Evolutionary conservation across 2,329 filamentous ascomycete species (phyloP).

Genomic region (Hirsutella minnesotensis): DNA sequence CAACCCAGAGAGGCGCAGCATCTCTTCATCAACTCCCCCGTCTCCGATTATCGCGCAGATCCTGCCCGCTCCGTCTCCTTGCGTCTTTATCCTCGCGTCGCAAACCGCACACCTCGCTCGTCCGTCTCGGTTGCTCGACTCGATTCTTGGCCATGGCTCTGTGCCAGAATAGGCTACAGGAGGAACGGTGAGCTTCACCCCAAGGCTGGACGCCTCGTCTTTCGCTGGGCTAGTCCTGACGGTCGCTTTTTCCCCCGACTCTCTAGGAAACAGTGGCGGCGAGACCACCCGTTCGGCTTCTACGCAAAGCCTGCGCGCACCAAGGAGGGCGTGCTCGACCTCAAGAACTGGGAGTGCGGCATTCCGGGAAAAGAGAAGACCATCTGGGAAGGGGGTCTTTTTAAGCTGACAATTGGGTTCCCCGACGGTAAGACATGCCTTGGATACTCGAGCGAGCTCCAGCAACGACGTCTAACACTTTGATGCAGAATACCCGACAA

Average conservation of each 20-base stretch:
- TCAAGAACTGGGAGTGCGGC: conserved; percentile 94
- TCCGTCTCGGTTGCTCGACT: background rate
- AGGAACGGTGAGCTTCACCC: conserved; percentile 59
- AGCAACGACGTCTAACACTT: conserved; percentile 1
- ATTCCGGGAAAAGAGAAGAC: conserved; percentile 95
- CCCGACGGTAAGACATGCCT: conserved; percentile 62
- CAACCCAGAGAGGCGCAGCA: too few relatives aligned
- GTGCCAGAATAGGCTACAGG: conserved; percentile 75
- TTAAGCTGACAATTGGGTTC: conserved; percentile 87
- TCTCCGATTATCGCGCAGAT: too few relatives aligned
- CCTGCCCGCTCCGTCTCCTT: too few relatives aligned
- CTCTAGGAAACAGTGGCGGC: conserved; percentile 84
- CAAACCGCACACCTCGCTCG: background rate
- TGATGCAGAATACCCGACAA: conserved; percentile 81
- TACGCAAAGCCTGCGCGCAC: conserved; percentile 81
- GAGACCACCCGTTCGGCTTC: conserved; percentile 95
- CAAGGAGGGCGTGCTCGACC: conserved; percentile 68
- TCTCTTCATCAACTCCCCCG: too few relatives aligned
- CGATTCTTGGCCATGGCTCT: conserved; percentile 55
- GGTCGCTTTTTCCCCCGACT: conserved; percentile 1
- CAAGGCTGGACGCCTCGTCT: too few relatives aligned
- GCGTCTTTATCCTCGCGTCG: too few relatives aligned
- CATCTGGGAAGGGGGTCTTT: conserved; percentile 93
- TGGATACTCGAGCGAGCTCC: background rate
- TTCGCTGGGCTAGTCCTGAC: conserved; percentile 9